phyloP scores from a whole-genome alignment of 768 basidiomycete genomes.

The Trametes sanguinea region DNA sequence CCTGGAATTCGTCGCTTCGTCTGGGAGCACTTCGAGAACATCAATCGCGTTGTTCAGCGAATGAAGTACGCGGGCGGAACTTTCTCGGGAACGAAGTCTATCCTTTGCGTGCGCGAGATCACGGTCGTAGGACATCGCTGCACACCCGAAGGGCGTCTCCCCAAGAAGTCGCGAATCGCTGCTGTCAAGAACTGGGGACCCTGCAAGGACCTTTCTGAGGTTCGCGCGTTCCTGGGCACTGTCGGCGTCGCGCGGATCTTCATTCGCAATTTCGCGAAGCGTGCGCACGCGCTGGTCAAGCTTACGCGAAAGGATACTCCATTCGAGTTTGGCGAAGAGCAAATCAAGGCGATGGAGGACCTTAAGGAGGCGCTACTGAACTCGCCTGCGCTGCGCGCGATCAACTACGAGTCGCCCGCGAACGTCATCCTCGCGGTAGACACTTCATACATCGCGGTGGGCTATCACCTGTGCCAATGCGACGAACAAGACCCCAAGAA shows the following conservation, averaged over 20 bases:
- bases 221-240: slow-evolving; percentile 31
- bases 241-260: slow-evolving; percentile 13
- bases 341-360: slow-evolving; percentile 17
- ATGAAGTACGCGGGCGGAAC: too few relatives aligned
- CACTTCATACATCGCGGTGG: not conserved
- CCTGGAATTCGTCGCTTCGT: too few relatives aligned
- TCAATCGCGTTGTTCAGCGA: too few relatives aligned
- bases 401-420: slow-evolving; percentile 22
- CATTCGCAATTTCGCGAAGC: slow-evolving; percentile 25
- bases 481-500: slow-evolving; percentile 14
- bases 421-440: slow-evolving; percentile 28
- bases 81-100: too few relatives aligned
- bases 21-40: too few relatives aligned
- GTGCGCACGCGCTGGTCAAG: slow-evolving; percentile 19
- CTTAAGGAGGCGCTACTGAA: slow-evolving; percentile 17
- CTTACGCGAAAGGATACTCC: slow-evolving; percentile 26
- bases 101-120: too few relatives aligned
- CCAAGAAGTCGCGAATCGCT: too few relatives aligned
- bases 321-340: slow-evolving; percentile 21
- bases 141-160: too few relatives aligned
- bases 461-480: slow-evolving; percentile 5
- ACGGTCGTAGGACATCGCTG: too few relatives aligned
- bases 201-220: slow-evolving; percentile 21
- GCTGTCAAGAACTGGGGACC: slow-evolving; percentile 1
- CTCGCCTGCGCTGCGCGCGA: slow-evolving; percentile 13